phyloP scores from a whole-genome alignment of 805 yeast species.

The Soucietia sequanensis region DNA sequence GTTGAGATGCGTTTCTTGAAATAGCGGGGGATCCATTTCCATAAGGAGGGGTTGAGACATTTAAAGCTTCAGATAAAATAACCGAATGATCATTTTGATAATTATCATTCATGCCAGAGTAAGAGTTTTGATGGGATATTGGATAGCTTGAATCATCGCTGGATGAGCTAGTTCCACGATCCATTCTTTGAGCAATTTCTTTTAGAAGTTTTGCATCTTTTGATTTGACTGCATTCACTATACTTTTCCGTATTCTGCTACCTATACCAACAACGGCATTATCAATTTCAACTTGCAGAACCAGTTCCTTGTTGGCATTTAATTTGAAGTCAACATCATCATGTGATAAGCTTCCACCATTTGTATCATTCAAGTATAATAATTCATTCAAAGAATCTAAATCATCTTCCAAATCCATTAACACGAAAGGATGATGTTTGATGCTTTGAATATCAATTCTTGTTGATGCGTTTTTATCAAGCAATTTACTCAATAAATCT shows the following conservation, averaged over 20 bases:
- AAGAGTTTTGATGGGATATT: conserved; percentile 12
- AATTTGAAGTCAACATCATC: conserved; percentile 1
- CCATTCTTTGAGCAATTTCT: conserved; percentile 22
- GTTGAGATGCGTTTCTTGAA: conserved; percentile 4
- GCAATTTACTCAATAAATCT: conserved; percentile 59
- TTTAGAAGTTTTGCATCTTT: conserved; percentile 21
- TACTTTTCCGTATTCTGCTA: conserved; percentile 52
- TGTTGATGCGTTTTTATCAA: conserved; percentile 66
- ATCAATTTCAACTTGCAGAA: conserved; percentile 65
- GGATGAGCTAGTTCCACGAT: conserved; percentile 24
- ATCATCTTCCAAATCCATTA: conserved; percentile 40
- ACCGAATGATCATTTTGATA: conserved; percentile 21
- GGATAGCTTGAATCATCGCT: conserved; percentile 26
- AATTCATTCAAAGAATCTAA: conserved; percentile 33
- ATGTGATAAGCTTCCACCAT: background rate
- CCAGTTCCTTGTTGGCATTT: conserved; percentile 44
- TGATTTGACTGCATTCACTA: conserved; percentile 40
- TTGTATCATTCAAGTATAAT: conserved; percentile 26
- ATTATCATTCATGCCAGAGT: conserved; percentile 10
- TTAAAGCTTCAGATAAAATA: conserved; percentile 30
- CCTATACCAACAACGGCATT: conserved; percentile 85
- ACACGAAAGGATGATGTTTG: conserved; percentile 69
- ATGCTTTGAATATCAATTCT: conserved; percentile 72
- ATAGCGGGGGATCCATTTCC: conserved; percentile 5
- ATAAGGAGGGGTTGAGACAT: conserved; percentile 13